A percentile compares a stretch with the other conserved stretches of the same genome.
phyloP scores from a whole-genome alignment of 352 stramenopile species.

The Globisporangium lucens region DNA sequence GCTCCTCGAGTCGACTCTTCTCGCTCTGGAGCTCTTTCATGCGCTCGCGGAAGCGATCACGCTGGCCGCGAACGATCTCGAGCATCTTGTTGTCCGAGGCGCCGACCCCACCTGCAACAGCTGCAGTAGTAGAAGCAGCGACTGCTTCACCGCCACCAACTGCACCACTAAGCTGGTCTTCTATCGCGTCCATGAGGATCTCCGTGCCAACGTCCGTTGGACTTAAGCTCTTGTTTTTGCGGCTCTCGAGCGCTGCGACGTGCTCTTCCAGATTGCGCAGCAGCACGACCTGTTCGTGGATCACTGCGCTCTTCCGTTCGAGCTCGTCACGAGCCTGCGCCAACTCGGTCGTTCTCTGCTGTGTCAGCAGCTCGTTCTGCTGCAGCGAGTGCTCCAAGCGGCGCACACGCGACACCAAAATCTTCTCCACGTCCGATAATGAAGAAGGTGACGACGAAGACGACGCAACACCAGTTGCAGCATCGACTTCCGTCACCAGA shows the following conservation, averaged over 20 bases:
- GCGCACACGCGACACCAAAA: constrained; percentile 61
- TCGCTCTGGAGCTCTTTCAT: constrained; percentile 79
- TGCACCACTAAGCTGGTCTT: constrained; percentile 40
- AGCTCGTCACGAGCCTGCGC: constrained; percentile 31
- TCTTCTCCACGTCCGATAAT: constrained; percentile 47
- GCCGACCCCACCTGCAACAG: constrained; percentile 8
- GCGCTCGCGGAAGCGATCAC: constrained; percentile 77
- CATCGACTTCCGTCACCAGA: constrained; percentile 11
- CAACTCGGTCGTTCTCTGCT: constrained; percentile 33
- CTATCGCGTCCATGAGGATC: constrained; percentile 71
- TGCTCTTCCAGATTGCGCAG: constrained; percentile 65
- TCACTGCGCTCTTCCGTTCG: constrained; percentile 29
- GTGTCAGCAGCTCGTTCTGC: constrained; percentile 50
- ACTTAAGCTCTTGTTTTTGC: constrained; percentile 23
- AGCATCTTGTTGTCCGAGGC: constrained; percentile 75
- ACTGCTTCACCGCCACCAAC: neutral
- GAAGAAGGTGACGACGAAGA: constrained; percentile 1
- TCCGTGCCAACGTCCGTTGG: constrained; percentile 52
- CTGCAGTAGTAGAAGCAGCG: neutral
- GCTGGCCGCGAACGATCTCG: constrained; percentile 77
- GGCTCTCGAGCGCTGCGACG: constrained; percentile 56
- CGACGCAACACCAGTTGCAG: neutral
- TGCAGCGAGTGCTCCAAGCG: constrained; percentile 69
- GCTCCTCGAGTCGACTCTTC: constrained; percentile 68
- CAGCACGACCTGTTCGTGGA: constrained; percentile 49